Percentiles rank a stretch among this genome's conserved stretches.
phyloP scores from a whole-genome alignment of 2,329 filamentous ascomycete species.

The Cytospora paraplurivora region DNA sequence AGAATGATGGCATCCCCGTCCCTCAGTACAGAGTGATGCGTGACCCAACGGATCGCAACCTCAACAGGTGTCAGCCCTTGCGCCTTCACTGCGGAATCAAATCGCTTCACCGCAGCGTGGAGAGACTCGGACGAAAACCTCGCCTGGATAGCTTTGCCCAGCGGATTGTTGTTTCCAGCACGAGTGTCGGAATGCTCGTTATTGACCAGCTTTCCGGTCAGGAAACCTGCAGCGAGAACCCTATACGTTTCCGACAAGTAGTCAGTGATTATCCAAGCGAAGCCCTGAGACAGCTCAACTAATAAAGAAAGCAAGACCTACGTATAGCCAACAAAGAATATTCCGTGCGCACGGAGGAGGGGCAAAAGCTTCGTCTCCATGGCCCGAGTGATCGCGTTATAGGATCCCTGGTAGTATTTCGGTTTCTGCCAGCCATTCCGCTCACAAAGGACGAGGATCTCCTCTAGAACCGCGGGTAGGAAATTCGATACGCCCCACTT shows the following conservation, averaged over 20 bases:
- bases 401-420: conserved; percentile 43
- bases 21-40: conserved; percentile 13
- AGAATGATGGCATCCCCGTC: conserved; percentile 16
- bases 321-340: conserved; percentile 30
- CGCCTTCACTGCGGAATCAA: conserved; percentile 24
- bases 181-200: conserved; percentile 29
- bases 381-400: conserved; percentile 41
- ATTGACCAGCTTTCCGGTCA: conserved; percentile 28
- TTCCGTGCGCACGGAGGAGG: conserved; percentile 37
- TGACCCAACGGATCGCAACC: conserved; percentile 25
- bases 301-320: background rate
- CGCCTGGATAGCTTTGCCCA: conserved; percentile 24
- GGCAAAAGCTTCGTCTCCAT: conserved; percentile 41
- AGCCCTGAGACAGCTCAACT: no score
- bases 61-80: conserved; percentile 26
- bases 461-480: conserved; percentile 33
- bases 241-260: background rate
- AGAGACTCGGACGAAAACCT: conserved; percentile 23
- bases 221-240: conserved; percentile 27
- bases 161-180: conserved; percentile 26
- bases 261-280: no score
- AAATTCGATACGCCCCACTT: conserved; percentile 46
- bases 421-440: conserved; percentile 40
- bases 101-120: conserved; percentile 22
- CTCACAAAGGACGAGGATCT: conserved; percentile 39